phyloP scores from a whole-genome alignment of 495 filamentous ascomycete species.

The Pyronema omphalodes region DNA sequence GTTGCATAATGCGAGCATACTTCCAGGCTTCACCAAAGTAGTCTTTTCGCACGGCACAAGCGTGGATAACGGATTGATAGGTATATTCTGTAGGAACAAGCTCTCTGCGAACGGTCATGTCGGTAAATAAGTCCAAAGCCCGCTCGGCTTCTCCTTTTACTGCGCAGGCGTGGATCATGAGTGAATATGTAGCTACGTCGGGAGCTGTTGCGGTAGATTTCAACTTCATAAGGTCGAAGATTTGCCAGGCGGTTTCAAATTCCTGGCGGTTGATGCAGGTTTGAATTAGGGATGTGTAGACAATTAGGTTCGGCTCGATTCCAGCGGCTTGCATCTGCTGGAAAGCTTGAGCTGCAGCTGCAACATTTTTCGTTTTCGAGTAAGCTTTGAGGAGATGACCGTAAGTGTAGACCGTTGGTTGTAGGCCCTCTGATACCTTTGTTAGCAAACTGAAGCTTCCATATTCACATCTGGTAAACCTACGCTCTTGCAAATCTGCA shows the following conservation, averaged over 20 bases:
- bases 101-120: conserved; percentile 19
- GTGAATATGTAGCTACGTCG: conserved; percentile 12
- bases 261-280: conserved; percentile 18
- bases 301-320: conserved; percentile 17
- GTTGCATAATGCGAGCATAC: conserved; percentile 20
- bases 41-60: conserved; percentile 22
- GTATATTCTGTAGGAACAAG: conserved; percentile 11
- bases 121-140: conserved; percentile 18
- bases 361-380: conserved; percentile 14
- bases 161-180: conserved; percentile 24
- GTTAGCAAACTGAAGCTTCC: background rate
- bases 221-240: conserved; percentile 24
- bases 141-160: conserved; percentile 17
- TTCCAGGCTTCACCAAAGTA: conserved; percentile 20
- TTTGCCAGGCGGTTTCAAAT: conserved; percentile 18
- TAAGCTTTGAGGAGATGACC: conserved; percentile 21
- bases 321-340: conserved; percentile 17
- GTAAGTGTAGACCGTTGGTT: conserved; percentile 18
- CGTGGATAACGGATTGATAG: conserved; percentile 22
- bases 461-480: background rate
- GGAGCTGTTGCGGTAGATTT: conserved; percentile 21
- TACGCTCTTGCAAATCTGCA: conserved; percentile 15
- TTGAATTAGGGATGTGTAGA: conserved; percentile 23
- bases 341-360: conserved; percentile 14
- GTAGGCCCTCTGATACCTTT: conserved; percentile 9